These are phyloP conservation scores for Diplocarpon mali DNA, from an alignment of 2,329 filamentous ascomycete genomes.

Conservation along the genomic window DNA sequence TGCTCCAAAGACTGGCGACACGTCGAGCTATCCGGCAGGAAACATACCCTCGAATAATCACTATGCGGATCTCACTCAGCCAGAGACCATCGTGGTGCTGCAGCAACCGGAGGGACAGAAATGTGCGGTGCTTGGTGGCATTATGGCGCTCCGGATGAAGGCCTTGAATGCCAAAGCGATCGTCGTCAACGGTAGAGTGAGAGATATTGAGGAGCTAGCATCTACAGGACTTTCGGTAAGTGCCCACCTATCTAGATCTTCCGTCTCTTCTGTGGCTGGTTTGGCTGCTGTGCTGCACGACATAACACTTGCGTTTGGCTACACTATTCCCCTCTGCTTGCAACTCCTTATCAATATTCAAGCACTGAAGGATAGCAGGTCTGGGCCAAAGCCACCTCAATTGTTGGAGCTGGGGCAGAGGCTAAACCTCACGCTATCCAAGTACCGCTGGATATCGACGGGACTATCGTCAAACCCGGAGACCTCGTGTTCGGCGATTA, in stretches of 20 bases:
- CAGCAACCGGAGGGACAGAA: slow-evolving; percentile 53
- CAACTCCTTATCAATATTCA: not conserved
- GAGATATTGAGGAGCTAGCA: slow-evolving; percentile 52
- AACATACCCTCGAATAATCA: slow-evolving; percentile 51
- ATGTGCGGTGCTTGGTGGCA: slow-evolving; percentile 66
- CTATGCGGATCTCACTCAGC: slow-evolving; percentile 54
- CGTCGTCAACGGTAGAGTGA: slow-evolving; percentile 56
- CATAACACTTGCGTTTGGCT: not conserved
- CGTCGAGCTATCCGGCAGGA: slow-evolving; percentile 13
- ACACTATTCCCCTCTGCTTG: not conserved
- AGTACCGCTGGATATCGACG: slow-evolving; percentile 34
- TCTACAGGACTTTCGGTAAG: slow-evolving; percentile 45
- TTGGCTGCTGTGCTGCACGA: not conserved
- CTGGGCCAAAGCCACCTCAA: slow-evolving; percentile 45
- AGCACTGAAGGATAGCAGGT: slow-evolving; percentile 29
- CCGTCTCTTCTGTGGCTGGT: not conserved
- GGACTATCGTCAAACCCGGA: slow-evolving; percentile 37
- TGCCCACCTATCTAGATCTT: slow-evolving; percentile 10
- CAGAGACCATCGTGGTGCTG: slow-evolving; percentile 52
- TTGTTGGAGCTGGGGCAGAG: slow-evolving; percentile 45
- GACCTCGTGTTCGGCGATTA: slow-evolving; percentile 63
- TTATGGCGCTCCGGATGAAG: slow-evolving; percentile 62
- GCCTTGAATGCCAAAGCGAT: slow-evolving; percentile 47
- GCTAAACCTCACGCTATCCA: slow-evolving; percentile 44
- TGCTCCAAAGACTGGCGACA: slow-evolving; percentile 42